phyloP scores from a whole-genome alignment of 768 basidiomycete species.

The Trametes elegans region DNA sequence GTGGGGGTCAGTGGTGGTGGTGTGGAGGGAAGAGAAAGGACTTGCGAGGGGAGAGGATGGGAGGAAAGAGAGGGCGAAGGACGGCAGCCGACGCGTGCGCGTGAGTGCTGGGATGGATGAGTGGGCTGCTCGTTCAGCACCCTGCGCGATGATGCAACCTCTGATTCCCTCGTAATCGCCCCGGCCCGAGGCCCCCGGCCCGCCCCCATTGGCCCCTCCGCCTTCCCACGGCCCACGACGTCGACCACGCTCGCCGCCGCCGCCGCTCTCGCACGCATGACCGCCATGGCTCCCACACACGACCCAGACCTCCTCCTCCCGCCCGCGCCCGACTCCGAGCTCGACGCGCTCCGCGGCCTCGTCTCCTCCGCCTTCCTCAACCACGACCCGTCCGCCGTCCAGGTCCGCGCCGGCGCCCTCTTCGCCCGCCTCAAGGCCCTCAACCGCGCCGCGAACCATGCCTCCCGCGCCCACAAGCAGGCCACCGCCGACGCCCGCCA shows the following conservation, averaged over 20 bases:
- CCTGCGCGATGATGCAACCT: slow-evolving; percentile 20
- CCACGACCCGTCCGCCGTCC: slow-evolving; percentile 49
- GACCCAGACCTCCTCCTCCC: slow-evolving; percentile 27
- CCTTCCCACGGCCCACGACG: slow-evolving; percentile 11
- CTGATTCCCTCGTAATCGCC: slow-evolving; percentile 3
- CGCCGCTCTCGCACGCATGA: slow-evolving; percentile 3
- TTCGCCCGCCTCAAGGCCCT: slow-evolving; percentile 77
- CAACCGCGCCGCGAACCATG: slow-evolving; percentile 70
- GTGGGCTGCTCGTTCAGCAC: slow-evolving; percentile 24
- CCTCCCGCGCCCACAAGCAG: slow-evolving; percentile 69
- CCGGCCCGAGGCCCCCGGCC: slow-evolving; percentile 17
- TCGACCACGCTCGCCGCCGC: slow-evolving; percentile 10
- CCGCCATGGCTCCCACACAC: slow-evolving; percentile 31
- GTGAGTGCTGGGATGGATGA: background rate
- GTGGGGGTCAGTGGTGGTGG: slow-evolving; percentile 12
- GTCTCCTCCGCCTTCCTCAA: slow-evolving; percentile 44
- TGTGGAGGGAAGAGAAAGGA: slow-evolving; percentile 15
- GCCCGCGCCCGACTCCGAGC: slow-evolving; percentile 47
- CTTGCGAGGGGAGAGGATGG: slow-evolving; percentile 1
- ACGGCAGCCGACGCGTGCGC: background rate
- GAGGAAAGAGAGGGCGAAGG: background rate
- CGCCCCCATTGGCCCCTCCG: slow-evolving; percentile 13
- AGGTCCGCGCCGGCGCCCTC: slow-evolving; percentile 71
- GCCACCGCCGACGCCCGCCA: slow-evolving; percentile 72
- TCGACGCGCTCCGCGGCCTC: slow-evolving; percentile 63